Conservation (phyloP, 257 asterid species). For the Lycium ferocissimum region DNA sequence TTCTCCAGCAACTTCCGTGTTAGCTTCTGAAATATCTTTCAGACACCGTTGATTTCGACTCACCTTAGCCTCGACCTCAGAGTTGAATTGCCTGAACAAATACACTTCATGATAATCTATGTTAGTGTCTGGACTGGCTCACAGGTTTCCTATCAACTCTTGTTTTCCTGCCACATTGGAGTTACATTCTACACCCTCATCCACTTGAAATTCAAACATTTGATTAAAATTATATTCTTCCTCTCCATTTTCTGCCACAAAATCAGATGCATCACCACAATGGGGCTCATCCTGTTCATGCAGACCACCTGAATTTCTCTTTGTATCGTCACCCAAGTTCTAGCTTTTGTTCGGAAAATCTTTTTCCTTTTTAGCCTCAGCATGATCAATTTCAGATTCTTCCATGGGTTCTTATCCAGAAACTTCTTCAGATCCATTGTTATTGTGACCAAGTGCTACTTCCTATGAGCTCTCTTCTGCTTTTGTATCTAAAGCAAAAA, state of each 20-base stretch:
- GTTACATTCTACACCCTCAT: not conserved
- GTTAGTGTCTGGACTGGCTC: not conserved
- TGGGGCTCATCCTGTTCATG: not conserved
- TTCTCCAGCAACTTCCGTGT: no score
- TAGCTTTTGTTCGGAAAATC: not conserved
- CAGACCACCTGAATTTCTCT: not conserved
- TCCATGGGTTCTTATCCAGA: not conserved
- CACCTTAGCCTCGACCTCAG: not conserved
- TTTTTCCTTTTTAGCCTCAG: not conserved
- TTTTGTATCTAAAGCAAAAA: constrained; percentile 16
- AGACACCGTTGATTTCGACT: no score
- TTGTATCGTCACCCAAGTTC: constrained; percentile 6
- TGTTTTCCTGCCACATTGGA: not conserved
- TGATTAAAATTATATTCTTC: not conserved
- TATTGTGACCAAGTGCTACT: not conserved
- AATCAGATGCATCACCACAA: not conserved
- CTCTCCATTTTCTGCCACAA: not conserved
- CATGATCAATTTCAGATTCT: not conserved
- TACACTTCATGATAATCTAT: not conserved
- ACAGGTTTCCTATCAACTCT: not conserved
- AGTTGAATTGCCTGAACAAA: not conserved
- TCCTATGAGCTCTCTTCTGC: constrained; percentile 21
- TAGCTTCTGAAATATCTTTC: no score
- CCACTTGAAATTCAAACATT: not conserved
- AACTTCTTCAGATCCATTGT: constrained; percentile 9